Evolutionary conservation across 257 asterid species (phyloP).

Genomic region (Petunia secreta): DNA sequence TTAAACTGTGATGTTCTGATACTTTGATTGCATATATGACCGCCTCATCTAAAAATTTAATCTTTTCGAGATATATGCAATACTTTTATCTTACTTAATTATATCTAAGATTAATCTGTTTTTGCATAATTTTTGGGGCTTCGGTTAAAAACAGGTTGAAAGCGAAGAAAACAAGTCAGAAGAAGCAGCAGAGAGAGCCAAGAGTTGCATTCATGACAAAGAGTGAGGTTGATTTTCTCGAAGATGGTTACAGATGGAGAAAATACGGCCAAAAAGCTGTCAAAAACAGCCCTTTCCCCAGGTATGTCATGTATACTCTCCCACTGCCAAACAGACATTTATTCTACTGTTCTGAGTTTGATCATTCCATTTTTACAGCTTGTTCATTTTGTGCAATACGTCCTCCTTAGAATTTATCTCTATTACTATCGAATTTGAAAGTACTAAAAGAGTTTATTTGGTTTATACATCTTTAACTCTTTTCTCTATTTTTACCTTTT

Average conservation of each 20-base stretch:
- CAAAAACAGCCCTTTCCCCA: conserved; percentile 82
- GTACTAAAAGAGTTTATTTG: not conserved
- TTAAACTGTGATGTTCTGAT: too few species aligned
- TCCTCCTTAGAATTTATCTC: not conserved
- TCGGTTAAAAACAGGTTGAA: conserved; percentile 49
- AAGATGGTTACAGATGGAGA: conserved; percentile 89
- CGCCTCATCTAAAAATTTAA: too few species aligned
- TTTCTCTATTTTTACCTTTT: not conserved
- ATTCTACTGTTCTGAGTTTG: not conserved
- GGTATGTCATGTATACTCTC: conserved; percentile 35
- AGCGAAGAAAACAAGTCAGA: conserved; percentile 53
- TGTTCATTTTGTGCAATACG: not conserved
- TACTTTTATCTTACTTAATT: too few species aligned
- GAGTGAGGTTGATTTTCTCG: conserved; percentile 80
- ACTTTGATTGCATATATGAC: too few species aligned
- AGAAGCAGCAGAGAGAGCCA: conserved; percentile 58
- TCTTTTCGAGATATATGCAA: too few species aligned
- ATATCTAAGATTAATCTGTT: not conserved
- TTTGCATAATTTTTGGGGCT: not conserved
- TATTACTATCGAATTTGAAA: not conserved
- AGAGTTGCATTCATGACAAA: conserved; percentile 91
- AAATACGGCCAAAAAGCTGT: conserved; percentile 93
- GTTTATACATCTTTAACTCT: not conserved
- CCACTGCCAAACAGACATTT: too few species aligned
- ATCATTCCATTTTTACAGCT: not conserved